Conservation (phyloP, 805 yeast species). For the Barnettozyma botsteinii region DNA sequence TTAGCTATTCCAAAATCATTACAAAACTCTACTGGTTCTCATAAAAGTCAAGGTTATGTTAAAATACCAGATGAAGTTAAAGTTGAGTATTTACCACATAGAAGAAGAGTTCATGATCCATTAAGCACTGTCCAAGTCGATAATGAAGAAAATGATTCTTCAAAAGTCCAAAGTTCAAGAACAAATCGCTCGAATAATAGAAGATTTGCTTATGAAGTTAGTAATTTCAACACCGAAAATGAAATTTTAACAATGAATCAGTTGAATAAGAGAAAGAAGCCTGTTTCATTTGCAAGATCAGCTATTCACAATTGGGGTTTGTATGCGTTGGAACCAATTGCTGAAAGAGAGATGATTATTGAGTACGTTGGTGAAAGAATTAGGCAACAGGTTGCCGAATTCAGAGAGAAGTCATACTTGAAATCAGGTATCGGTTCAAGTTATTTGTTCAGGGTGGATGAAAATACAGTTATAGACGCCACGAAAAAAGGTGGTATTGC, state of each 20-base stretch:
- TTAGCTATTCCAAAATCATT: constrained; percentile 25
- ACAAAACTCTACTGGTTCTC: constrained; percentile 50
- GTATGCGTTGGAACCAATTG: constrained; percentile 91
- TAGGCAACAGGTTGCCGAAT: constrained; percentile 90
- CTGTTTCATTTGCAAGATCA: constrained; percentile 93
- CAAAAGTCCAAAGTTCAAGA: constrained; percentile 63
- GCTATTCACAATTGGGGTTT: constrained; percentile 98
- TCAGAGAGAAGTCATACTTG: constrained; percentile 78
- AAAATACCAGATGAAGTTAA: constrained; percentile 72
- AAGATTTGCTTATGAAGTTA: constrained; percentile 83
- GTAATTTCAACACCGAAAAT: constrained; percentile 75
- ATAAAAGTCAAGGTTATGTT: constrained; percentile 65
- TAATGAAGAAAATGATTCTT: constrained; percentile 44
- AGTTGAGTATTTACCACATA: constrained; percentile 74
- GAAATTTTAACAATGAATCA: constrained; percentile 82
- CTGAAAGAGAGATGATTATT: constrained; percentile 95
- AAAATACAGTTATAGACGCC: constrained; percentile 93
- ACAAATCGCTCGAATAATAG: constrained; percentile 82
- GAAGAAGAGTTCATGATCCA: constrained; percentile 63
- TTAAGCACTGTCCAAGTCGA: constrained; percentile 62
- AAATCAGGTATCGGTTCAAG: constrained; percentile 94
- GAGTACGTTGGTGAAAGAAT: constrained; percentile 96
- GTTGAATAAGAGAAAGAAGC: constrained; percentile 82
- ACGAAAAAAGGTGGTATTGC: constrained; percentile 97
- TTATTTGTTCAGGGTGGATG: constrained; percentile 87